These are phyloP conservation scores for Microascus cirrosus DNA, from an alignment of 2,329 filamentous ascomycete species.

Conservation along the genomic window DNA sequence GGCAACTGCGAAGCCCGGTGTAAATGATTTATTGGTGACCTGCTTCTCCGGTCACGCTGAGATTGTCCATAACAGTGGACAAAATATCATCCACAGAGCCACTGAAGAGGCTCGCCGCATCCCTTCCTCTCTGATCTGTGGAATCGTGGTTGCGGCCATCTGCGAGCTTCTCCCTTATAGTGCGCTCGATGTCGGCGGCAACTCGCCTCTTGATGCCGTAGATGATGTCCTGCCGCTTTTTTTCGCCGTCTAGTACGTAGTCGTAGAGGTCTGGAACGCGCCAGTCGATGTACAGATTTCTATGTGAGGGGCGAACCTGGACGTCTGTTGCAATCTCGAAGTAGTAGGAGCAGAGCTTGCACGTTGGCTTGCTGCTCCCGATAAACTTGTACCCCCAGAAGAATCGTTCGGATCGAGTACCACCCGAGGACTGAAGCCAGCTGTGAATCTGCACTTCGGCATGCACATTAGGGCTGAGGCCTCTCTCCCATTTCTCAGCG, in stretches of 20 bases:
- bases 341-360: constrained; percentile 24
- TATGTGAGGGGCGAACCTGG: constrained; percentile 17
- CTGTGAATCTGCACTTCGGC: constrained; percentile 20
- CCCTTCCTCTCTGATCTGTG: constrained; percentile 6
- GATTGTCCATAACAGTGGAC: neutral
- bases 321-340: constrained; percentile 18
- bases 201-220: constrained; percentile 15
- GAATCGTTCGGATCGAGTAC: constrained; percentile 10
- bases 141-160: constrained; percentile 19
- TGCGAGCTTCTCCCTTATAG: constrained; percentile 15
- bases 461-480: constrained; percentile 20
- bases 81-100: neutral
- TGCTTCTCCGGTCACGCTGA: neutral
- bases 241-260: neutral
- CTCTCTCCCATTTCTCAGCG: constrained; percentile 4
- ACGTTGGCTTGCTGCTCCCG: constrained; percentile 28
- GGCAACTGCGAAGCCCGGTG: too few species aligned
- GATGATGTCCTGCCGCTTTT: constrained; percentile 12
- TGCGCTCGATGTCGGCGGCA: constrained; percentile 15
- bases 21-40: too few species aligned
- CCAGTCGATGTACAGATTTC: constrained; percentile 27
- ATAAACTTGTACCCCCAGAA: constrained; percentile 22
- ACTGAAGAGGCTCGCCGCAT: neutral
- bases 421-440: constrained; percentile 9
- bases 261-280: constrained; percentile 19